Base-by-base conservation (phyloP, 2,329 filamentous ascomycete genomes). In the Exophiala lecanii-corni region DNA sequence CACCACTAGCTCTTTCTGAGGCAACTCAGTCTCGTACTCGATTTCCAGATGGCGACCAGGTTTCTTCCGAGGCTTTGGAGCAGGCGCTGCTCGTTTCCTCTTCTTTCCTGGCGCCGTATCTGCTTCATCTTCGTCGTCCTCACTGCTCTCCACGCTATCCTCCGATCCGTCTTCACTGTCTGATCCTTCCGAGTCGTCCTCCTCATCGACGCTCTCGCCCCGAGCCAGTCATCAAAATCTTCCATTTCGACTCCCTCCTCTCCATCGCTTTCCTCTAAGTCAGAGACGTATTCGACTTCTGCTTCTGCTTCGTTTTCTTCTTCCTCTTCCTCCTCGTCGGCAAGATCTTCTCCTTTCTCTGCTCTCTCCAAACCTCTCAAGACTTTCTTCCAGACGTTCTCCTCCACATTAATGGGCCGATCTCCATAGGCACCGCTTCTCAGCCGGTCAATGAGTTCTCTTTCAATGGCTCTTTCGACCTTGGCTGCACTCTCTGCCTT, bases 211-310 rank as follows among this genome's bases (percentile, higher is more conserved):
- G 47, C 75, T 78, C 45, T 76, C 84, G 49, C 81, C 87, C 83
- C 89, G 37, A 96, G 73, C 91, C 91, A 97, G 60, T 97, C 91
- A 65, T 97, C 86, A 41, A 97, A 95, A 62, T 97, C 91, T 65
- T 96, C 87, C 38, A 97, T 78, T 15, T 87, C 69, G 55, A 78
- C 76, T 48, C 77, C 70, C 42, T 73, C 66, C 33, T 88, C 86
- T 44, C 87, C 84, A 48, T 89, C 86, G 54, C 84, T 85, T 60
- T 86, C 88, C 35, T 89, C 89, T 43, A 94, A 69, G 63, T 96
- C 92, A 59, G 86, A 91, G 45, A 97, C 87, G 59, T 96, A 97
- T 70, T 97, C 89, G 35, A 97, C 84, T 45, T 83, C 82, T 40
- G 80, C 82, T 33, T 82, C 78, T 32, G 50, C 45, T 21, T 51